Base-by-base conservation (phyloP, 169 alveolate species). In the Theileria annulata region DNA sequence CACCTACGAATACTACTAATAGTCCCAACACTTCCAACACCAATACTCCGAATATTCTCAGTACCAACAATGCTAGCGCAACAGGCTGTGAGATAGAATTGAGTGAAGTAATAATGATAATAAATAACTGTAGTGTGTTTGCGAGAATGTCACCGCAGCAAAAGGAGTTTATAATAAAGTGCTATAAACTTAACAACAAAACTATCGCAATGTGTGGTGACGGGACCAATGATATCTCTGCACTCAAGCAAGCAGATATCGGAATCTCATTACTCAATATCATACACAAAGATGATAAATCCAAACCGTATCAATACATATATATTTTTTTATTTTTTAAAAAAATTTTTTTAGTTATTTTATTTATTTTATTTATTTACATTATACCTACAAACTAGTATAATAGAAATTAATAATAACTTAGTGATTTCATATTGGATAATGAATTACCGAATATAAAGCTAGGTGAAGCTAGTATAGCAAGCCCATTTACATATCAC, bases 151-250 rank as follows among this genome's bases (percentile, higher is more conserved):
- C 99, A 30, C 99, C 99, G 13, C 92, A 88, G 69, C 95, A 98
- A 79, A 98, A 98, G 93, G 98, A 94, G 82, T 86, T 88, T 33
- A 71, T 77, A 73, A 76, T 91, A 79, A 87, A 94, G 78, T 81
- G 94, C 48, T 75, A 91, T 71, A 81, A 95, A 88, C 77, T 87
- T 30, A 69, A 91, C 68, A 96, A 97, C 21, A 86, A 91, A 70
- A 91, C 88, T 37, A 94, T 96, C 19, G 86, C 96, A 30, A 97
- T 97, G 99, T 96, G 99, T 87, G 99, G 99, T 12, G 99, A 98
- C 91, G 99, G 99, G 1, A 96, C 99, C 21, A 98, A 98, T 80
- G 99, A 98, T 86, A 98, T 97, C 62, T 99, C 99, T n/a, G 99
- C 99, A 1, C 90, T 98, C 66, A 98, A 97, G 79, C 95, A 96